Base-by-base conservation (phyloP, 306 rosid species). In the Corylus americana region DNA sequence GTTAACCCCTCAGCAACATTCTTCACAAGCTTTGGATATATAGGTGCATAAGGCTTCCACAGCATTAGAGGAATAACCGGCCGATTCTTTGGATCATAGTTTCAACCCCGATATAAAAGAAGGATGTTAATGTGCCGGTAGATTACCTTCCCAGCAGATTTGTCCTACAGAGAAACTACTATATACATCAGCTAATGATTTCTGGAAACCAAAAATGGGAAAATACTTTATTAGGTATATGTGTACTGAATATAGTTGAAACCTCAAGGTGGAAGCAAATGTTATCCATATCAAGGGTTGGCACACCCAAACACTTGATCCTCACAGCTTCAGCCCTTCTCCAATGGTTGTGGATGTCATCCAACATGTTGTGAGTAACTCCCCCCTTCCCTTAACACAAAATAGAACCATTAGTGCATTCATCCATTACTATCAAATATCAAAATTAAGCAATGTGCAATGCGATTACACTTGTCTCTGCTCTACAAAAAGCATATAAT, bases 181-280 rank as follows among this genome's bases (percentile, higher is more conserved):
- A 79, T 66, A 76, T 48, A 55, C 44, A 61, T 81, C 80, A 87
- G 79, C 69, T 64, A 61, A 79, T 55, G 73, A 29, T 11, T 39
- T 53, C 54, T 63, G 61, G 55, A 81, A 73, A 63, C 70, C 73
- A 10, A 67, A 83, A 67, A 74, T 4, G 37, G 54, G 61, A 54
- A 31, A 81, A 68, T 20, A 29, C 18, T 39, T 66, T 8, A 2
- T 1, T 35, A 0, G 22, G 29, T 5, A 31, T 55, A 63, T 10
- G 22, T 10, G 58, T 7, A 55, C 22, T 11, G 69, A 59, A 59
- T 45, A 27, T 37, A 61, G 57, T 67, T 75, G 86, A 64, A 73
- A 94, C 98, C 98, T 91, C 95, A 45, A 95, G 92, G 71, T 92
- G 97, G 88, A 91, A 95, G 89, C 94, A 95, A 74, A 95, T 81